Conservation (phyloP, 164 flowering plant species). For the Aristolochia contorta region DNA sequence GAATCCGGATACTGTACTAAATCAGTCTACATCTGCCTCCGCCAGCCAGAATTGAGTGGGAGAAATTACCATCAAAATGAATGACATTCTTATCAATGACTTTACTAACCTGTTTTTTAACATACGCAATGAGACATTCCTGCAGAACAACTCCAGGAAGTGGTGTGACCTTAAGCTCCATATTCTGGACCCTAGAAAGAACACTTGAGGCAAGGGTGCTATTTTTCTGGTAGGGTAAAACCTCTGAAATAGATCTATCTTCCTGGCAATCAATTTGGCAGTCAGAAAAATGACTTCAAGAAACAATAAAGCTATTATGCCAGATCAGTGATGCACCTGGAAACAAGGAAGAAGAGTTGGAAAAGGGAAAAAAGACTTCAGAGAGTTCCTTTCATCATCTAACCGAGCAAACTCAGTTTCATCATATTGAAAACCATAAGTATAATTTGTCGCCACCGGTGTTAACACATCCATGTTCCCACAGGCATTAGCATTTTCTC, state of each 20-base stretch:
- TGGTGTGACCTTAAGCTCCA: constrained; percentile 48
- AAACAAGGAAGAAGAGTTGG: constrained; percentile 86
- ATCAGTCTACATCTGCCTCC: too few relatives aligned
- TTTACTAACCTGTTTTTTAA: constrained; percentile 68
- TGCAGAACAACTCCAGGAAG: constrained; percentile 79
- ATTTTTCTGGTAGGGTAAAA: constrained; percentile 79
- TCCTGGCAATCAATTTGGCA: constrained; percentile 35
- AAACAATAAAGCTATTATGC: neutral
- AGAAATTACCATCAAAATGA: neutral
- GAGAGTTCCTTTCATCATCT: constrained; percentile 31
- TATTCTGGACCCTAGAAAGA: constrained; percentile 54
- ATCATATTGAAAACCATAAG: constrained; percentile 55
- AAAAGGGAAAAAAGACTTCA: constrained; percentile 64
- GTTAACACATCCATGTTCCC: neutral
- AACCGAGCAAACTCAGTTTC: constrained; percentile 35
- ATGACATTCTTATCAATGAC: neutral
- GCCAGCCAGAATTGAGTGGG: neutral
- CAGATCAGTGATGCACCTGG: constrained; percentile 31
- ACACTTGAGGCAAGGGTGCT: constrained; percentile 72
- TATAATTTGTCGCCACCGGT: constrained; percentile 45
- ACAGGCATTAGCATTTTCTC: neutral
- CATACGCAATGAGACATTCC: constrained; percentile 69
- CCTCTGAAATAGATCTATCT: constrained; percentile 45
- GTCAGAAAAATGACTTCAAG: neutral
- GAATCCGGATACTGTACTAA: too few relatives aligned